Conservation (phyloP, 129 eudicot genomes). For the Tanacetum coccineum region DNA sequence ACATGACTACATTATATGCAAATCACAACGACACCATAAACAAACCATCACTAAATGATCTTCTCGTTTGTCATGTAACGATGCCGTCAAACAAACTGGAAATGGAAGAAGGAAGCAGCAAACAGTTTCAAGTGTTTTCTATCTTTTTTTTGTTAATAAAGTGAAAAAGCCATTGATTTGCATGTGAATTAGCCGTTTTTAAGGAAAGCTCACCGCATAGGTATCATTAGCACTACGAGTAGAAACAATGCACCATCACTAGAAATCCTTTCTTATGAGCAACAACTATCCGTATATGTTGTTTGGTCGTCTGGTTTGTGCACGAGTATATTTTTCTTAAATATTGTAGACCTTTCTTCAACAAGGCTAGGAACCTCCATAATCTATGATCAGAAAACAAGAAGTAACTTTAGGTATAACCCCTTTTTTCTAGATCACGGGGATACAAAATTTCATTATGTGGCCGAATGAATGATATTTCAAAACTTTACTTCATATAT, state of each 20-base stretch:
- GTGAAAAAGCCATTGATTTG: neutral
- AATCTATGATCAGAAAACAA: conserved; percentile 33
- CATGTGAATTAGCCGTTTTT: neutral
- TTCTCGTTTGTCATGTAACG: neutral
- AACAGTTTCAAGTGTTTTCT: neutral
- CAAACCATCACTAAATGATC: neutral
- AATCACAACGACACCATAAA: neutral
- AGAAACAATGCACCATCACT: neutral
- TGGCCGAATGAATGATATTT: too few relatives aligned
- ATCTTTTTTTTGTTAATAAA: neutral
- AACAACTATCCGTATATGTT: conserved; percentile 39
- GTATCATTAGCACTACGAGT: neutral
- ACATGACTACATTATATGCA: neutral
- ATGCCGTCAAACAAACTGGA: neutral
- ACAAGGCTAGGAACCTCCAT: conserved; percentile 80
- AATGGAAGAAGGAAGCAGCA: neutral
- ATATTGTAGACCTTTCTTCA: conserved; percentile 63
- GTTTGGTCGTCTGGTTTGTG: conserved; percentile 54
- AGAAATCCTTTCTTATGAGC: conserved; percentile 31
- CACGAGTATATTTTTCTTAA: conserved; percentile 53
- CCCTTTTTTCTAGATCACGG: too few relatives aligned
- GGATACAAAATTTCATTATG: too few relatives aligned
- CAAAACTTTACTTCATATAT: too few relatives aligned
- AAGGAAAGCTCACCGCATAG: neutral
- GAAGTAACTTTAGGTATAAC: neutral